phyloP scores from a whole-genome alignment of 331 rosid species.

The Quercus lobata region DNA sequence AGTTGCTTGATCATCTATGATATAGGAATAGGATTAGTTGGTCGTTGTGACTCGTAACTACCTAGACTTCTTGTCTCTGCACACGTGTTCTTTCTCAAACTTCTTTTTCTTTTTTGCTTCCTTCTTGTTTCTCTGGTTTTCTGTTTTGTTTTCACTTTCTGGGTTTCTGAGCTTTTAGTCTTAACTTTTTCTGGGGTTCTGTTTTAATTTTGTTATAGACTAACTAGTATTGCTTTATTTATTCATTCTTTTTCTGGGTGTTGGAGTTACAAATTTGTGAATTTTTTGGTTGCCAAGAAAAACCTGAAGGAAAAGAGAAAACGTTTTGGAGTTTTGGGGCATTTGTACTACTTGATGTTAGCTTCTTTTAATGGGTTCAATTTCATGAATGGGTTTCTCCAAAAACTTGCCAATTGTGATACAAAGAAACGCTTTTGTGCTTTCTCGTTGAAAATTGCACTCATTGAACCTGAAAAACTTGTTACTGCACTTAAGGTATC shows the following conservation, averaged over 20 bases:
- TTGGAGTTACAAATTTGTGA: too few species aligned
- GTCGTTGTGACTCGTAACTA: slow-evolving; percentile 5
- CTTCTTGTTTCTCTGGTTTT: background rate
- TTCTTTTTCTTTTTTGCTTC: slow-evolving; percentile 2
- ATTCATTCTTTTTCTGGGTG: too few species aligned
- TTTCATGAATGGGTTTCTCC: too few species aligned
- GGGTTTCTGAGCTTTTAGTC: slow-evolving; percentile 24
- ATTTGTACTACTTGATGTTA: too few species aligned
- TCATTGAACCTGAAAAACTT: slow-evolving; percentile 89
- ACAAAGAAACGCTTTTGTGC: too few species aligned
- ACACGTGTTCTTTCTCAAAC: slow-evolving; percentile 7
- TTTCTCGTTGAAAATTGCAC: slow-evolving; percentile 56
- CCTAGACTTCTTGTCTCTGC: slow-evolving; percentile 10
- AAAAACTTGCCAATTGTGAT: too few species aligned
- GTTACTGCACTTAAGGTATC: slow-evolving; percentile 96
- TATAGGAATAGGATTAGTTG: background rate
- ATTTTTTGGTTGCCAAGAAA: too few species aligned
- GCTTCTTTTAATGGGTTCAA: too few species aligned
- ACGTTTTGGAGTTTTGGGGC: too few species aligned
- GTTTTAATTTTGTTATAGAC: background rate
- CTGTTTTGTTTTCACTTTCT: background rate
- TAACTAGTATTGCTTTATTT: too few species aligned
- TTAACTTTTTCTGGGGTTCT: slow-evolving; percentile 22
- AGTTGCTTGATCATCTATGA: too few species aligned
- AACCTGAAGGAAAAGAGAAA: too few species aligned